phyloP scores from a whole-genome alignment of 177 flowering plant species.

The Vitis hybrid region DNA sequence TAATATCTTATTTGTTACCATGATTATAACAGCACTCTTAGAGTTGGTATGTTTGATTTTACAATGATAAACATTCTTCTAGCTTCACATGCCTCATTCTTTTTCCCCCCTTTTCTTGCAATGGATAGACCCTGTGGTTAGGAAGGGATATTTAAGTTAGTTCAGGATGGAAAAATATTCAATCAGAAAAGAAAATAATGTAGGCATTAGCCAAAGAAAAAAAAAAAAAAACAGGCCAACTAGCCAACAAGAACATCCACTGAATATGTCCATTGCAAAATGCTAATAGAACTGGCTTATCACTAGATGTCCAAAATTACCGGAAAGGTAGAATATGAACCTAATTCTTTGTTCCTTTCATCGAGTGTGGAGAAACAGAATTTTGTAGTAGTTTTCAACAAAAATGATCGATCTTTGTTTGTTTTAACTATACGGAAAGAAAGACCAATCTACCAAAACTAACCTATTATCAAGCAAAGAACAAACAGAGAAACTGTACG shows the following conservation, averaged over 20 bases:
- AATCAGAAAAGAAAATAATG: neutral
- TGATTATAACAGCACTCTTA: too few species aligned
- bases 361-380: neutral
- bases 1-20: too few species aligned
- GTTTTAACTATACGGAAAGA: too few species aligned
- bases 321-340: neutral
- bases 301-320: too few species aligned
- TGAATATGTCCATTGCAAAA: neutral
- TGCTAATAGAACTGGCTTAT: neutral
- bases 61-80: neutral
- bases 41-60: too few species aligned
- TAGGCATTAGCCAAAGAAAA: neutral
- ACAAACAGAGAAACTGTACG: too few species aligned
- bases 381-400: too few species aligned
- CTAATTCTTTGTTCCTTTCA: neutral
- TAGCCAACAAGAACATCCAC: neutral
- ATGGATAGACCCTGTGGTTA: neutral
- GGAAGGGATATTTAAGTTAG: neutral
- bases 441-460: too few species aligned
- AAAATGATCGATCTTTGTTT: too few species aligned
- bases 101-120: neutral
- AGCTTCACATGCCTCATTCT: neutral
- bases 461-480: too few species aligned
- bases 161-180: neutral
- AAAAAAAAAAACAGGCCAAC: neutral